phyloP scores from a whole-genome alignment of 345 rosid genomes.

The Populus euphratica region DNA sequence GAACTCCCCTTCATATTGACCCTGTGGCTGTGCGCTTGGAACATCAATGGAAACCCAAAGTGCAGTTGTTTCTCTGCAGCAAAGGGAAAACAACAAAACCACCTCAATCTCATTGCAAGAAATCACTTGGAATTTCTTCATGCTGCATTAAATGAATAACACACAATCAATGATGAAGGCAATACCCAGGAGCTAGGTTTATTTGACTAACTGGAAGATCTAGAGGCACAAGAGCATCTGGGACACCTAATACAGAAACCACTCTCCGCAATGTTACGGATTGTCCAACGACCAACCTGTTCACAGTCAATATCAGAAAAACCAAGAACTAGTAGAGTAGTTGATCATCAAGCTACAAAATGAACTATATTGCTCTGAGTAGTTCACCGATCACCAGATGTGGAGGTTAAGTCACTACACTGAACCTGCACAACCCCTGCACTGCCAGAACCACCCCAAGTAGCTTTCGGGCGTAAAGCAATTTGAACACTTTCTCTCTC shows the following conservation, averaged over 20 bases:
- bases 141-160: background rate
- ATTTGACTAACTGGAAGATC: conserved; percentile 72
- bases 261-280: conserved; percentile 64
- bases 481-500: conserved; percentile 96
- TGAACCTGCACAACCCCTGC: conserved; percentile 88
- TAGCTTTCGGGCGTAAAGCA: conserved; percentile 84
- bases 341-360: background rate
- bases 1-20: conserved; percentile 88
- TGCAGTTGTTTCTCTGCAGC: conserved; percentile 77
- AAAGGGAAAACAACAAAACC: conserved; percentile 7
- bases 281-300: conserved; percentile 77
- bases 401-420: conserved; percentile 72
- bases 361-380: conserved; percentile 16
- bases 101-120: conserved; percentile 16
- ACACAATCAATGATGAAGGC: conserved; percentile 8
- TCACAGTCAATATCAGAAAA: conserved; percentile 21
- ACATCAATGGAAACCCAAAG: conserved; percentile 91
- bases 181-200: conserved; percentile 78
- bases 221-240: conserved; percentile 96
- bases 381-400: conserved; percentile 79
- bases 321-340: conserved; percentile 11
- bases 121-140: conserved; percentile 3
- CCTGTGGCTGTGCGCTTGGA: conserved; percentile 80
- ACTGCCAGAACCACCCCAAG: conserved; percentile 64
- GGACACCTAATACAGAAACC: conserved; percentile 81